Evolutionary conservation across 176 grass and related monocot genomes (phyloP).

Genomic region (Eleusine indica): DNA sequence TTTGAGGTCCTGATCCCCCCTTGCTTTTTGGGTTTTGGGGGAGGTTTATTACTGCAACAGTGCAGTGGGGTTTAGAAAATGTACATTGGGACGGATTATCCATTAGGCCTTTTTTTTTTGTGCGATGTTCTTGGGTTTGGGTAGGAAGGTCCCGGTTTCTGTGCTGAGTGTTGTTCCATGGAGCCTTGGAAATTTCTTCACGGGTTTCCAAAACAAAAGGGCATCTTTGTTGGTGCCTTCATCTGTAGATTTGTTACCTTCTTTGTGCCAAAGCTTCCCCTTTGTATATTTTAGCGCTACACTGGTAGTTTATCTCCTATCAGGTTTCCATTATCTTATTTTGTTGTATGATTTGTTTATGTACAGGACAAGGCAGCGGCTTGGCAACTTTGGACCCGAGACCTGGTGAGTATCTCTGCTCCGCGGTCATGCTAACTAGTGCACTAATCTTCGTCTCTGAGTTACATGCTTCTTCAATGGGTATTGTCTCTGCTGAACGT

Average conservation of each 20-base stretch:
- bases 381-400: conserved; percentile 12
- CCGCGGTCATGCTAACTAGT: not conserved
- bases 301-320: not conserved
- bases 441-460: not conserved
- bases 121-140: not conserved
- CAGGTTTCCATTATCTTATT: not conserved
- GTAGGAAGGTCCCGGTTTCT: not conserved
- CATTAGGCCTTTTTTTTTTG: not conserved
- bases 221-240: not conserved
- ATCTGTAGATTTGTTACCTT: not conserved
- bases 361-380: conserved; percentile 12
- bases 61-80: not conserved
- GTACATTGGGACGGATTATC: not conserved
- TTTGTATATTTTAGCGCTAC: not conserved
- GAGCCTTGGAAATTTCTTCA: not conserved
- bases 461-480: not conserved
- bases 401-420: conserved; percentile 14
- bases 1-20: not conserved
- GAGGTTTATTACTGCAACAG: not conserved
- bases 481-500: not conserved
- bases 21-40: not conserved
- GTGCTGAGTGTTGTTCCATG: not conserved
- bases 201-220: not conserved
- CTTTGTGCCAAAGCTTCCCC: not conserved
- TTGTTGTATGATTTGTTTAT: not conserved